Evolutionary conservation across 1,284 basidiomycete species (phyloP).

Genomic region (Microstroma glucosiphilum): DNA sequence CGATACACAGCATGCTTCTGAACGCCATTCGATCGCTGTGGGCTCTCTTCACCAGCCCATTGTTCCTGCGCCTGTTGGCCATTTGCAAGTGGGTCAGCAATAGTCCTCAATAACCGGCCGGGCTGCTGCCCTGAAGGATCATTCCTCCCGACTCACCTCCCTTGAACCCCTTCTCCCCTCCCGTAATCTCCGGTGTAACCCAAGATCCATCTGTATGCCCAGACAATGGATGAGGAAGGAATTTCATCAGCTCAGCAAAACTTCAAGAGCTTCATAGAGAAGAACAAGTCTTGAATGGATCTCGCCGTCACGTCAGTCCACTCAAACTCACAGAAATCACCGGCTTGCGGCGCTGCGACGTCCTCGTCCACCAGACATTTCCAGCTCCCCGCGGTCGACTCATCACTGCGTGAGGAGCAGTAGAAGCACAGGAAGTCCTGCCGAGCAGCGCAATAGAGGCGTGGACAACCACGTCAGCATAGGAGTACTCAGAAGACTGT

Average conservation of each 20-base stretch:
- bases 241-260: background rate
- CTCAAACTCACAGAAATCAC: slow-evolving; percentile 41
- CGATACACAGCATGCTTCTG: no score
- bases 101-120: background rate
- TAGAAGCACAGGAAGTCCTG: slow-evolving; percentile 47
- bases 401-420: slow-evolving; percentile 32
- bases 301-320: background rate
- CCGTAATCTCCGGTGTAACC: slow-evolving; percentile 47
- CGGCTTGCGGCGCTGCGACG: slow-evolving; percentile 37
- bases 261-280: background rate
- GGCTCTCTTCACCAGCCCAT: background rate
- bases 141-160: slow-evolving; percentile 43
- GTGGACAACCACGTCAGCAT: no score
- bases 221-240: background rate
- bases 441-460: no score
- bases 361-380: slow-evolving; percentile 43
- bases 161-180: slow-evolving; percentile 45
- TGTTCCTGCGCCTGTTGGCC: background rate
- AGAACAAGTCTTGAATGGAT: no score
- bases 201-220: slow-evolving; percentile 35
- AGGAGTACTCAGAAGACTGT: no score
- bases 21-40: no score
- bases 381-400: slow-evolving; percentile 31
- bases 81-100: background rate
- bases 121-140: no score